These are phyloP conservation scores for Millerozyma acaciae DNA, from an alignment of 805 yeast genomes.

Conservation along the genomic window DNA sequence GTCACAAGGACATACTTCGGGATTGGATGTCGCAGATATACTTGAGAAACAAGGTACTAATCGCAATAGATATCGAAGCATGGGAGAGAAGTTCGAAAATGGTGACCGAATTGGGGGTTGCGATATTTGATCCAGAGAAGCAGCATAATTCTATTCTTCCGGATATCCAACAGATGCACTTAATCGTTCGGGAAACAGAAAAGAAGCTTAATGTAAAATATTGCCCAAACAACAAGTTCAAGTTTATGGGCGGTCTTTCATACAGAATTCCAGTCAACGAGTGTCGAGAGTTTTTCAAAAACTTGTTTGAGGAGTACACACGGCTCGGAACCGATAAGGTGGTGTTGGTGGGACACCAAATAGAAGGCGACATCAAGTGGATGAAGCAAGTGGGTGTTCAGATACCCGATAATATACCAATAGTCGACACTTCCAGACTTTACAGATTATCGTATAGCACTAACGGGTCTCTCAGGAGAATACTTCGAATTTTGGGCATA, in stretches of 20 bases:
- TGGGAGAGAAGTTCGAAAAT: slow-evolving; percentile 41
- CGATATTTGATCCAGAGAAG: slow-evolving; percentile 51
- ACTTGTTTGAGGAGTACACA: slow-evolving; percentile 43
- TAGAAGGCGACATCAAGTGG: slow-evolving; percentile 54
- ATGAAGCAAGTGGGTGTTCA: slow-evolving; percentile 42
- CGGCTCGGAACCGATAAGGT: slow-evolving; percentile 14
- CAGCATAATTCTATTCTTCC: slow-evolving; percentile 40
- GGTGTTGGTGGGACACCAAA: slow-evolving; percentile 56
- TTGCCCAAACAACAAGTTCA: slow-evolving; percentile 52
- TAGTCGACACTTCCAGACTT: slow-evolving; percentile 48
- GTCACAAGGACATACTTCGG: slow-evolving; percentile 9
- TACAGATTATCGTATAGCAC: slow-evolving; percentile 37
- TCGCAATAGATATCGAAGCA: slow-evolving; percentile 58
- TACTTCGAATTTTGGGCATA: slow-evolving; percentile 43
- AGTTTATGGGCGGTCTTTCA: slow-evolving; percentile 50
- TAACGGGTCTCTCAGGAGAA: slow-evolving; percentile 43
- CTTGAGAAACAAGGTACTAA: slow-evolving; percentile 26
- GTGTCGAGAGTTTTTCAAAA: slow-evolving; percentile 37
- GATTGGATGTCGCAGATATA: slow-evolving; percentile 19
- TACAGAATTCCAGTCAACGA: slow-evolving; percentile 34
- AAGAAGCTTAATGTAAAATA: slow-evolving; percentile 42
- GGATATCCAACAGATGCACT: slow-evolving; percentile 34
- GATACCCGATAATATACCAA: slow-evolving; percentile 31
- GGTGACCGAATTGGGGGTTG: slow-evolving; percentile 58
- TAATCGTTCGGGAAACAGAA: slow-evolving; percentile 44